Evolutionary conservation across 257 asterid genomes (phyloP), one percentile per base, ranked within the genome.

Genomic region (Lithospermum erythrorhizon): DNA sequence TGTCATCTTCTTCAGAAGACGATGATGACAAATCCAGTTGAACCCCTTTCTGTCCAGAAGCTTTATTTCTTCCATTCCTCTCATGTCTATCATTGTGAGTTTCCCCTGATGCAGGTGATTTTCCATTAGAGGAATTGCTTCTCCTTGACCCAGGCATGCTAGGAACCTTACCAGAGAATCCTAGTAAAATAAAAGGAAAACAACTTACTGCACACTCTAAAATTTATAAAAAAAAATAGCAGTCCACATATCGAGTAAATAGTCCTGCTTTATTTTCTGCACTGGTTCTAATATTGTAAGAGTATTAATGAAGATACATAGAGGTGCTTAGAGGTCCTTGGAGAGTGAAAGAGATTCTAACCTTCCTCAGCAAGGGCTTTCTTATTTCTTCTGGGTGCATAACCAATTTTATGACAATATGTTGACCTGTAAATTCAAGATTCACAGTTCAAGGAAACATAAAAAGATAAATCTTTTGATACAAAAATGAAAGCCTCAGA

Each of bases 351-450:
- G 18, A 17, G 29, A 25, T 47, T 21, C 72, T 81, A 84, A 90
- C 96, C 69, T 65, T 70, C 82, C 52, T 57, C 22, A 59, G 51
- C 17, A 41, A 41, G 5, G 19, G 62, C 29, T 14, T 71, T 80
- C 78, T 71, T 89, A 61, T 15, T 48, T 63, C 70, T 58, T 25
- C 95, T 76, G 14, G 89, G 83, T 70, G 95, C 87, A 83, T 93
- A 93, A 69, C 99, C 99, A 76, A 93, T 93, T 73, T 75, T 76
- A 74, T 86, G 94, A 73, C 91, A 84, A 64, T 81, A 57, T 47
- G 75, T 29, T 25, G 84, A 9, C 99, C 99, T 93, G 82, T 14
- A 41, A 41, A 41, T 13, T 41, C 49, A 41, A 41, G 49, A 41
- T 1, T 2, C 14, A 41, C 49, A 41, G 15, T 35, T 35, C 47